Base-by-base conservation (phyloP, 202 grass and related monocot genomes). In the Panicum hallii region DNA sequence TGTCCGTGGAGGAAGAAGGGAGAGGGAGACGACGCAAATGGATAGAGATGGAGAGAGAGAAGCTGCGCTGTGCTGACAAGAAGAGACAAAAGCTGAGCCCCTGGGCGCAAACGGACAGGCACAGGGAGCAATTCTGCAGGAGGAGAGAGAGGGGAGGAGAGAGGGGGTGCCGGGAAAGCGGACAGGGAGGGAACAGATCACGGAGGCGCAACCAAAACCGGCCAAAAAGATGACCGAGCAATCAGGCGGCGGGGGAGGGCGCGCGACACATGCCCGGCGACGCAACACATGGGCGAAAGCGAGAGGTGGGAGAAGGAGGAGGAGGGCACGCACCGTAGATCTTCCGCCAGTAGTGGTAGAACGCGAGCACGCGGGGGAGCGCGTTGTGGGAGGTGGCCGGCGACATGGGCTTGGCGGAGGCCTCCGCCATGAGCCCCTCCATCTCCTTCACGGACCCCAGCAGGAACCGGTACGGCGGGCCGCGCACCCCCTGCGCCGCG, bases 301-400 rank as follows among this genome's bases (percentile, higher is more conserved):
- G 52, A 71, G 65, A 70, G 34, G 64, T 13, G n/a, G 4, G n/a
- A 22, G 20, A 22, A 23, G 40, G 5, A 7, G 64, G 17, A 2
- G 41, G 1, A 28, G 14, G 5, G 3, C n/a, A 84, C 82, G 54
- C 77, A 97, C 95, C 95, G 83, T 97, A 94, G 82, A 97, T 97
- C 87, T 94, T 97, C 52, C 93, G 76, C 95, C 95, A 97, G 78
- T 94, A 91, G 89, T 94, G 92, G 87, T 97, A 97, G 87, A 97
- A 97, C 72, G 92, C 81, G 80, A 97, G 95, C 61, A 97, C 95
- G 52, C 95, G 83, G 52, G 95, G 95, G 66, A 97, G 91, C 40
- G 93, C 91, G 86, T 94, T 90, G 90, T 97, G 95, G 11, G 95
- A 94, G 80, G 81, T 91, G 34, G 91, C 82, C 19, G 95, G 95